These are phyloP conservation scores for Penicillium lividum DNA, from an alignment of 495 filamentous ascomycete species.

Conservation along the genomic window DNA sequence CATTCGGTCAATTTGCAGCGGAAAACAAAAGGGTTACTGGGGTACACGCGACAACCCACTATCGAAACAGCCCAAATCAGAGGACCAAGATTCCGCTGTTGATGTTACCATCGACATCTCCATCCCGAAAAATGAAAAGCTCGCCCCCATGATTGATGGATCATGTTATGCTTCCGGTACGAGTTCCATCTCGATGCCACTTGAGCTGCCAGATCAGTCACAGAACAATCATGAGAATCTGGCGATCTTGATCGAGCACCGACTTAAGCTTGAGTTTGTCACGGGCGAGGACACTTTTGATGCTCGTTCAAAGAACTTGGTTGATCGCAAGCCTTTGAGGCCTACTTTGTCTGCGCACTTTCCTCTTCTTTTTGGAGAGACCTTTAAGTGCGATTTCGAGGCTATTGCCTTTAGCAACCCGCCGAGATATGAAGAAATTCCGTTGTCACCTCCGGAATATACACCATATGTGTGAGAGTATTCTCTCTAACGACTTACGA, in stretches of 20 bases:
- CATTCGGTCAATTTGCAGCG: neutral
- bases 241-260: neutral
- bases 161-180: neutral
- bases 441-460: slow-evolving; percentile 6
- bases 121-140: neutral
- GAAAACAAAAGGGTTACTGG: slow-evolving; percentile 4
- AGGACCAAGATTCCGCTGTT: slow-evolving; percentile 1
- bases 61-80: neutral
- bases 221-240: neutral
- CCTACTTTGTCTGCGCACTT: neutral
- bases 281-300: slow-evolving; percentile 2
- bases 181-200: neutral
- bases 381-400: slow-evolving; percentile 1
- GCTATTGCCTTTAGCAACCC: neutral
- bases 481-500: neutral
- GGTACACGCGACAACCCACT: neutral
- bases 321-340: neutral
- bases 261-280: neutral
- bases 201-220: neutral
- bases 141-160: neutral
- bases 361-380: neutral
- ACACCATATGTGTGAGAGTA: neutral
- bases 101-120: neutral
- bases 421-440: slow-evolving; percentile 3
- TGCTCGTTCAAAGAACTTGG: neutral